Evolutionary conservation across 495 filamentous ascomycete genomes (phyloP), one percentile per base, ranked within the genome.

Genomic region (Penicillium paradoxum): DNA sequence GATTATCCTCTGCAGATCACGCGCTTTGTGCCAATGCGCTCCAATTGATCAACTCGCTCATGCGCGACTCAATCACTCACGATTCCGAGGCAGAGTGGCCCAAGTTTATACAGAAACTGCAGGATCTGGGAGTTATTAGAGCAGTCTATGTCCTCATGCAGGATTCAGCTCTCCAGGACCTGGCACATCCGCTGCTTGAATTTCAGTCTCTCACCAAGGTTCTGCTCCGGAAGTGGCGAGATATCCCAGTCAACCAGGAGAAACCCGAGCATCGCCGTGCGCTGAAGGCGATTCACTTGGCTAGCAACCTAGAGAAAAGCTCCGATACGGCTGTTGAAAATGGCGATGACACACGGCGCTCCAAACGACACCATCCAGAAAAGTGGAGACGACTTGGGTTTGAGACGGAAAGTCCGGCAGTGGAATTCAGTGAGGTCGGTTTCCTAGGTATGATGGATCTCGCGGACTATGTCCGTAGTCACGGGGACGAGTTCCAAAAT

Each of bases 381-480:
- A 97, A 96, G 69, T 98, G 93, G 93, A 76, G 91, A 51, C 77
- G 92, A 37, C 68, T 98, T 32, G 93, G 93, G 3, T 99, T 99
- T 62, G 88, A 93, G 68, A 85, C 89, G 0, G 95, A 97, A 64
- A 88, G 79, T 51, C 93, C 93, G 9, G 84, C 84, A 0, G 70
- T 75, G 55, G 93, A 97, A 58, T 97, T 99, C 68, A 83, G 90
- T 2, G 77, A 82, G 21, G 84, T 86, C 15, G 93, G 93, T 2
- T 97, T 92, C 64, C 69, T 99, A 37, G 93, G 95, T 18, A 89
- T 99, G 84, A 96, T 97, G 90, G 93, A 99, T 67, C 64, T 97
- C 61, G 91, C 89, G 6, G 91, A 97, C 68, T 99, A 88, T 66
- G 88, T 95, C 43, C 79, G 86, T 57, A 95, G 88, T 62, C 83